Evolutionary conservation across 305 asterid species (phyloP), one percentile per base, ranked within the genome.

Genomic region (Rubia occidens): DNA sequence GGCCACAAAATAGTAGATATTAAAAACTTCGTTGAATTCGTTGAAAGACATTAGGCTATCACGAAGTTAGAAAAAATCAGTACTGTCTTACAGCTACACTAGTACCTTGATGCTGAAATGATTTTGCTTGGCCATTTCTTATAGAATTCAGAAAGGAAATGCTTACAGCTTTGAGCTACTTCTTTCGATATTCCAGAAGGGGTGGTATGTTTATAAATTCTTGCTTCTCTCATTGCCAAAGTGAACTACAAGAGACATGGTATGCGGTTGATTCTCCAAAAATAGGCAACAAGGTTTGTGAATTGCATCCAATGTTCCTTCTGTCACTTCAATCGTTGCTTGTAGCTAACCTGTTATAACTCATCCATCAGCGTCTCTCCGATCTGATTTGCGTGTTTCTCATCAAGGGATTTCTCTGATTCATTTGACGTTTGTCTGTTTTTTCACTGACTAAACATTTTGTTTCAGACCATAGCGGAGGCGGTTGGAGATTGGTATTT

Each of bases 401-500:
- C 60, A 18, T n/a, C 1, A 18, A 18, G 3, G 10, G 26, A 14
- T 14, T 51, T 6, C 5, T 51, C 8, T 51, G 45, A 26, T 11
- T 60, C 10, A 15, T 24, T 32, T 18, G 32, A 20, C 10, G 32
- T 63, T 20, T 15, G 21, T 17, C 51, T 9, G 40, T 51, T 51
- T 51, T 13, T 0, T 15, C n/a, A 63, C 72, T 63, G 43, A 72
- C 71, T 39, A 60, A 59, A 40, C 15, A n/a, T 32, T 65, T 77
- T 74, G 68, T 70, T 60, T 14, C 87, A 89, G 98, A 85, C 89
- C 42, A 86, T 93, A 64, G 84, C 98, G 17, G 82, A 82, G 78
- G 96, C 98, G 15, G 92, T 93, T 24, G 98, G 98, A 1, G 95
- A 90, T 74, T 93, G 98, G 98, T 93, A 90, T 78, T 93, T 88